Conservation (phyloP, 176 grass and related monocot genomes). For the Paspalum vaginatum region DNA sequence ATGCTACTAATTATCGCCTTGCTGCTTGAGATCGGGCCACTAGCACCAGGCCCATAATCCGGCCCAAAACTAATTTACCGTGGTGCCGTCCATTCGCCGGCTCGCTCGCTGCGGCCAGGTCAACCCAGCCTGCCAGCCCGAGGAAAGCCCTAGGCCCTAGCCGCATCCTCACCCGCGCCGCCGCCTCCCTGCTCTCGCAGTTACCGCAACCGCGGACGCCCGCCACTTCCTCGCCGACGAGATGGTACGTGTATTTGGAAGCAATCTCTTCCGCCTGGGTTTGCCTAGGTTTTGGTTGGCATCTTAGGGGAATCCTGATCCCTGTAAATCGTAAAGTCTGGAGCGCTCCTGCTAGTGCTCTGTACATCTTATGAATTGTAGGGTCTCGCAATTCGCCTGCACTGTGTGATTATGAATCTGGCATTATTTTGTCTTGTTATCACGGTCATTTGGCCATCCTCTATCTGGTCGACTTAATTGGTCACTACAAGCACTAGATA, state of each 20-base stretch:
- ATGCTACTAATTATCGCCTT: no score
- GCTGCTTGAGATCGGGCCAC: not conserved
- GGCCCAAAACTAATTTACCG: not conserved
- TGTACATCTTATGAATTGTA: not conserved
- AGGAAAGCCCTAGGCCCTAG: not conserved
- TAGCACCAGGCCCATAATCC: not conserved
- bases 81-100: no score
- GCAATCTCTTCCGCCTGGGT: not conserved
- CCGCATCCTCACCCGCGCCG: not conserved
- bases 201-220: not conserved
- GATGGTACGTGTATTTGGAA: constrained; percentile 37
- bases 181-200: not conserved
- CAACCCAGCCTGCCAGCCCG: not conserved
- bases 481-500: not conserved
- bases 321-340: no score
- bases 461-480: not conserved
- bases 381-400: not conserved
- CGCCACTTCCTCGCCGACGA: constrained; percentile 15
- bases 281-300: not conserved
- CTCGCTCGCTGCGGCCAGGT: no score
- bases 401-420: not conserved
- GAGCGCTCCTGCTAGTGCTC: not conserved
- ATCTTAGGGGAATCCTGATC: not conserved
- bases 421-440: not conserved
- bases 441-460: not conserved